Conservation (phyloP, 805 yeast genomes). For the Myxozyma kluyveri region DNA sequence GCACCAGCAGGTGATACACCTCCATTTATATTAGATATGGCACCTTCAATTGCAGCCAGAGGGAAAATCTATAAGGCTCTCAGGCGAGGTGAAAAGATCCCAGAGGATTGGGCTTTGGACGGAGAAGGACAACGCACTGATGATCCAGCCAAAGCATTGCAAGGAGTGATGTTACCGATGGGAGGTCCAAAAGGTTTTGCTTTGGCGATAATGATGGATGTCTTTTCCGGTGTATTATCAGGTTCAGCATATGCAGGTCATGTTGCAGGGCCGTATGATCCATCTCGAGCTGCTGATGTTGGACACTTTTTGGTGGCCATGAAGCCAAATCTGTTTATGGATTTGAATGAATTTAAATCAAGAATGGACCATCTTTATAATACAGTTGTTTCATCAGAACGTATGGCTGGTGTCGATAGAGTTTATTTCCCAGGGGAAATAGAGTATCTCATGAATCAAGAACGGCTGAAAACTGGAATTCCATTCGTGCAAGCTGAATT, state of each 20-base stretch:
- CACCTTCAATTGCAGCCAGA: constrained; percentile 7
- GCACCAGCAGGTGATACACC: constrained; percentile 3
- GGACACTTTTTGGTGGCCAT: constrained; percentile 12
- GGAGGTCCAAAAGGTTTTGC: constrained; percentile 12
- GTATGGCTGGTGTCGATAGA: constrained; percentile 7
- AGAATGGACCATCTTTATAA: constrained; percentile 7
- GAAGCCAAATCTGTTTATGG: constrained; percentile 12
- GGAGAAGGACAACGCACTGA: constrained; percentile 7
- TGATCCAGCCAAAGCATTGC: constrained; percentile 9
- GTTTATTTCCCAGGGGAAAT: constrained; percentile 11
- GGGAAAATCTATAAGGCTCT: constrained; percentile 7
- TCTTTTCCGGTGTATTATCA: constrained; percentile 8
- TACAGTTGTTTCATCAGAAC: constrained; percentile 6
- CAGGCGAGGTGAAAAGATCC: constrained; percentile 6
- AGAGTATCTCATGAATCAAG: constrained; percentile 1
- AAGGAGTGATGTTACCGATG: constrained; percentile 12
- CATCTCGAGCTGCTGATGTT: constrained; percentile 8
- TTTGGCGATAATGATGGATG: constrained; percentile 8
- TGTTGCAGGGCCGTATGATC: constrained; percentile 11
- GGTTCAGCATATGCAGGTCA: constrained; percentile 15
- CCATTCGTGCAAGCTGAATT: not conserved
- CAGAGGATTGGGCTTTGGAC: constrained; percentile 8
- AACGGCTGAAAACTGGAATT: not conserved
- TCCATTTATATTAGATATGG: constrained; percentile 8
- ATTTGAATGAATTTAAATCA: constrained; percentile 1